Evolutionary conservation across 2,329 filamentous ascomycete species (phyloP), one percentile per base, ranked within the genome.

Genomic region (Cladophialophora exuberans): DNA sequence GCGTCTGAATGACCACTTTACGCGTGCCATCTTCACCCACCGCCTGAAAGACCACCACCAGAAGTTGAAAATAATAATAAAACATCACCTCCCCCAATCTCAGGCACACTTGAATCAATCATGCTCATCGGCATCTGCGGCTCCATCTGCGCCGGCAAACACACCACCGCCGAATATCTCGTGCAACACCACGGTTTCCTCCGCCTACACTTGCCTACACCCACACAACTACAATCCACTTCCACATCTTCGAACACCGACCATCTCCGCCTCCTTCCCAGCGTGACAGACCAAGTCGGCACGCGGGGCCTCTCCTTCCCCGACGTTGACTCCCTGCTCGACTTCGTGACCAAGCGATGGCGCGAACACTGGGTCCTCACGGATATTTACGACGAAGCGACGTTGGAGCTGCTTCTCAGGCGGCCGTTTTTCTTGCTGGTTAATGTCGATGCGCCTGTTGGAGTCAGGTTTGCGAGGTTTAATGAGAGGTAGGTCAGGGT

Each of bases 371-470:
- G 89, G 82, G 90, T 97, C 13, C 94, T 87, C 2, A 94, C 88
- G 2, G 87, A 94, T 67, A 85, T 97, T 60, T 83, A 85, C 75
- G 84, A 86, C 63, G 87, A 91, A 63, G 70, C 72, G 2, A 82
- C 87, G 6, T 81, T 96, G 3, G 89, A 97, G 64, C 80, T 85
- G 20, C 84, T 97, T 46, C 76, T 86, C 56, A 81, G 86, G 17
- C 83, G 94, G 6, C 94, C 94, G 1, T 97, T 96, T 76, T 97
- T 97, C 78, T 81, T 99, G 45, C 83, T 97, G 28, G 79, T 99
- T 67, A 93, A 90, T 70, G 85, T 97, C 43, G 93, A 97, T 72
- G 93, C 92, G 3, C 94, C 94, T 1, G 80, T 97, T 41, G 88
- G 83, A 45, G 78, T 93, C 39, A 87, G 94, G 48, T 97, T 90